Base-by-base conservation (phyloP, 2,329 filamentous ascomycete genomes). In the Cercospora sp. region DNA sequence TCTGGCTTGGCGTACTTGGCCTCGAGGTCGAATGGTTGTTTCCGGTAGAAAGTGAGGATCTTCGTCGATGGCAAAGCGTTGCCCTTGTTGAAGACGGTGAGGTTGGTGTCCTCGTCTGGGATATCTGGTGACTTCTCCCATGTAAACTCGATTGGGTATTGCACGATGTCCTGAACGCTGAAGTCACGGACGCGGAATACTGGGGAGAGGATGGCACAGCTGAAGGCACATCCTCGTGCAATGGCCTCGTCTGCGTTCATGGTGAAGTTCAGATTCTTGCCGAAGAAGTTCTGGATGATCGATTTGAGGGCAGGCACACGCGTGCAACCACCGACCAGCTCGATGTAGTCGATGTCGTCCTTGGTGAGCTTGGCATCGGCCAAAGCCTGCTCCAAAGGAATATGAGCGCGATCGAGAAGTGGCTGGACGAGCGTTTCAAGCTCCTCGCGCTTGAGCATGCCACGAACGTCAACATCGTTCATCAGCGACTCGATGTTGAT, bases 61-160 rank as follows among this genome's bases (percentile, higher is more conserved):
- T 99, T 99, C 73, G 95, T 99, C 5, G 94, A 98, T 65, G 95
- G 95, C 86, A 99, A 90, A 72, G 97, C 89, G 79, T 97, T 97
- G 81, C 94, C 94, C 82, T 91, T 93, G 88, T 95, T 96, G 84
- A 99, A 99, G 77, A 99, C 95, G 40, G 92, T 97, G 75, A 99
- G 86, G 84, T 90, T 96, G 66, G 95, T 98, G 81, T 98, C 95
- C 86, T 99, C 95, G 76, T 99, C 95, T 28, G 95, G 95, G 75
- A 99, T 99, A 78, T 99, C 95, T 69, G 93, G 89, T 28, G 94
- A 96, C 86, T 98, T 97, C 86, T 99, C 95, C 95, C 95, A 99
- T 63, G 90, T 91, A 82, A 99, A 99, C 80, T 99, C 94, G 80
- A 99, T 97, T 60, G 95, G 95, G 85, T 98, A 99, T 85, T 90